Evolutionary conservation across 257 asterid species (phyloP).

Genomic region (Jacaranda copaia): DNA sequence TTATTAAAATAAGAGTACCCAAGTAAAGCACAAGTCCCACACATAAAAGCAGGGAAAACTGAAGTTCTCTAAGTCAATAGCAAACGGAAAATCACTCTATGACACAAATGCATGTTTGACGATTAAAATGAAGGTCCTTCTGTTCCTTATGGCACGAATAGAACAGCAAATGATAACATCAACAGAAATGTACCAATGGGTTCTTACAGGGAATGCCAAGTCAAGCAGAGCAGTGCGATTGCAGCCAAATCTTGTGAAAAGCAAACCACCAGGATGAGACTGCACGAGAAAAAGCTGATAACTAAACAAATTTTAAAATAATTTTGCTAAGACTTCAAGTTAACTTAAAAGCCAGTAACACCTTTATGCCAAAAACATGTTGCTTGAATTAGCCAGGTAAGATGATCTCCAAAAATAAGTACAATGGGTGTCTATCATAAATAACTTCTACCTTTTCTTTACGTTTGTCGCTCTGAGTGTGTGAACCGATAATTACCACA

Average conservation of each 20-base stretch:
- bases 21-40: not conserved
- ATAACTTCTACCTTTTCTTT: conserved; percentile 75
- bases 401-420: conserved; percentile 3
- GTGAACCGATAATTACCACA: conserved; percentile 82
- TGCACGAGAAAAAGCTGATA: conserved; percentile 51
- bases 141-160: not conserved
- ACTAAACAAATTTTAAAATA: not conserved
- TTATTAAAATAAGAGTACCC: not conserved
- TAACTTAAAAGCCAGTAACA: conserved; percentile 8
- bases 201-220: conserved; percentile 83
- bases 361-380: conserved; percentile 24
- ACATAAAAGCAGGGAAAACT: not conserved
- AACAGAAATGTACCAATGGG: conserved; percentile 22
- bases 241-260: conserved; percentile 83
- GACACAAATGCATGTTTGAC: not conserved
- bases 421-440: not conserved
- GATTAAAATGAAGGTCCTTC: not conserved
- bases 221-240: conserved; percentile 88
- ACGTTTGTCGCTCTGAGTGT: conserved; percentile 68
- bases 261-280: conserved; percentile 87
- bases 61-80: not conserved
- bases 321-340: not conserved
- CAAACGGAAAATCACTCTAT: not conserved
- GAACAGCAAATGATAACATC: not conserved
- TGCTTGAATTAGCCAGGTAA: conserved; percentile 8